These are phyloP conservation scores for Fusarium keratoplasticum DNA, from an alignment of 2,329 filamentous ascomycete species.

Conservation along the genomic window DNA sequence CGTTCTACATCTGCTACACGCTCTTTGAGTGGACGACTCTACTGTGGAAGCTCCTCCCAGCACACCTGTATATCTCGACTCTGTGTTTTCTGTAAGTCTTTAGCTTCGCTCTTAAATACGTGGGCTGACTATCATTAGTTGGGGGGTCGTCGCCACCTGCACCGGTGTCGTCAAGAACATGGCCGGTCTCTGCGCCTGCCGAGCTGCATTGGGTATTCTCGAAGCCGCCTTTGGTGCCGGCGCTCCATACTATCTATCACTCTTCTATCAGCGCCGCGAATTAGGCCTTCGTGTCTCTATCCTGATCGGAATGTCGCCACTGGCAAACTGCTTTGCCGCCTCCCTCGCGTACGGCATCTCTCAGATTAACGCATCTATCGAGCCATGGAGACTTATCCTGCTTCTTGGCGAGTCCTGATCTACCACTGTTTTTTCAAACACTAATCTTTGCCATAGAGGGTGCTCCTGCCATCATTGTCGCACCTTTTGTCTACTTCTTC, in stretches of 20 bases:
- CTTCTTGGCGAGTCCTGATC: too few relatives aligned
- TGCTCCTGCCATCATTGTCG: constrained; percentile 13
- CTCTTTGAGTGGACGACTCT: constrained; percentile 37
- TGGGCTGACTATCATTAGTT: constrained; percentile 1
- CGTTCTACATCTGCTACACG: constrained; percentile 35
- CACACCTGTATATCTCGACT: constrained; percentile 18
- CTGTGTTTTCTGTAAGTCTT: constrained; percentile 26
- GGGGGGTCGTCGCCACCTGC: constrained; percentile 34
- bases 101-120: accelerated
- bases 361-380: constrained; percentile 15
- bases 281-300: constrained; percentile 23
- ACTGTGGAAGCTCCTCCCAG: constrained; percentile 36
- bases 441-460: too few relatives aligned
- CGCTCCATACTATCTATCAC: constrained; percentile 29
- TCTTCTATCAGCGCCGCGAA: constrained; percentile 25
- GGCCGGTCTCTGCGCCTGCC: constrained; percentile 10
- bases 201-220: constrained; percentile 21
- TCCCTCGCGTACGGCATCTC: constrained; percentile 30
- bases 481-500: constrained; percentile 23
- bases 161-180: constrained; percentile 24
- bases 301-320: constrained; percentile 23
- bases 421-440: too few relatives aligned
- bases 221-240: constrained; percentile 37
- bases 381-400: constrained; percentile 20
- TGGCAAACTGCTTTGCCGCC: constrained; percentile 29